A percentile compares a stretch with the other conserved stretches of the same genome.
phyloP scores from a whole-genome alignment of 2,329 filamentous ascomycete species.

The Diaporthe caulivora region DNA sequence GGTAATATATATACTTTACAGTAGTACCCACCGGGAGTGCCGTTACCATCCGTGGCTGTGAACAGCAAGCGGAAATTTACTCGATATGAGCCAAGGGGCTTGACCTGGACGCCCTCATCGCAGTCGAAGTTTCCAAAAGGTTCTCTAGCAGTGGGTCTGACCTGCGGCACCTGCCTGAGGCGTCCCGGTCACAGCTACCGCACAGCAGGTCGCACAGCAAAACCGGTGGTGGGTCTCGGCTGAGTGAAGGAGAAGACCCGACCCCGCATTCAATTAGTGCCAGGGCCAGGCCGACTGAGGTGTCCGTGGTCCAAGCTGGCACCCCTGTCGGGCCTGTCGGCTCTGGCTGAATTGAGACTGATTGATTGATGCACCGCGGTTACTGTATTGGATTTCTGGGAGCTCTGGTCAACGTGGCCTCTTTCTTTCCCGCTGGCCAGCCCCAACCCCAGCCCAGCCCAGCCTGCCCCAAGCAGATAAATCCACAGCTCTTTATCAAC shows the following conservation, averaged over 20 bases:
- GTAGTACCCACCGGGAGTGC: background rate
- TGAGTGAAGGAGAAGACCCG: conserved; percentile 22
- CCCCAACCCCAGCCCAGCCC: too few relatives aligned
- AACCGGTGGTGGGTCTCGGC: conserved; percentile 32
- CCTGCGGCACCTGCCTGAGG: conserved; percentile 16
- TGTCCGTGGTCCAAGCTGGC: conserved; percentile 34
- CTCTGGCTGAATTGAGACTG: conserved; percentile 17
- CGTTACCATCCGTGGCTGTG: conserved; percentile 12
- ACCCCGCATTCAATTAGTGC: conserved; percentile 36
- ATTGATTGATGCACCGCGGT: conserved; percentile 21
- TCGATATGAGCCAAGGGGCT: conserved; percentile 4
- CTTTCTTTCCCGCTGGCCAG: conserved; percentile 29
- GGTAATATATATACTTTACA: background rate
- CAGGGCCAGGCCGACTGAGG: conserved; percentile 24
- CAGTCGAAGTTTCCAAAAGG: conserved; percentile 37
- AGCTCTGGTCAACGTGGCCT: conserved; percentile 39
- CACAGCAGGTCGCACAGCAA: too few relatives aligned
- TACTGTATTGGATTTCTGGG: conserved; percentile 36
- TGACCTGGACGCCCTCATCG: background rate
- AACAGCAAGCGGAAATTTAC: conserved; percentile 7
- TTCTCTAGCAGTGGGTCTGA: conserved; percentile 28
- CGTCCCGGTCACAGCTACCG: background rate
- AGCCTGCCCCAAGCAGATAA: conserved; percentile 35
- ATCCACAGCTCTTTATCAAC: conserved; percentile 33
- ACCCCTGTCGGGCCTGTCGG: conserved; percentile 24